Conservation (phyloP, 495 filamentous ascomycete species). For the Beverwykella pulmonaria region DNA sequence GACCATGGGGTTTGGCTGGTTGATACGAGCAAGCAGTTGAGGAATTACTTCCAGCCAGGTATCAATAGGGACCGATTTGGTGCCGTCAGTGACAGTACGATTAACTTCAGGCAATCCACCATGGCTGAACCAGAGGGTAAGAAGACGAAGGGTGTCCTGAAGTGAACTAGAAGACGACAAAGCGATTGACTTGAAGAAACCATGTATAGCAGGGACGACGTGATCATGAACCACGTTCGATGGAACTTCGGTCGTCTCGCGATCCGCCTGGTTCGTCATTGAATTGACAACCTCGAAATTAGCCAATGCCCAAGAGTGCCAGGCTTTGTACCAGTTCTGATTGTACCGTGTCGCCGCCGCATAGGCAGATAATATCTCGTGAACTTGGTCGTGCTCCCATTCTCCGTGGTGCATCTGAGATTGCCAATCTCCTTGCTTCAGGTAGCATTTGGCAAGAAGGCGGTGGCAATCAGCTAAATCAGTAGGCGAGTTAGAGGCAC, state of each 20-base stretch:
- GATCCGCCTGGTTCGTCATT: constrained; percentile 63
- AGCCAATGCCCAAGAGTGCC: constrained; percentile 98
- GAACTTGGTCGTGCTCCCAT: constrained; percentile 76
- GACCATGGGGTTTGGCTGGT: constrained; percentile 84
- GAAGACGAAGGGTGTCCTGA: constrained; percentile 88
- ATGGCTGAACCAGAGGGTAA: constrained; percentile 96
- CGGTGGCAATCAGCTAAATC: constrained; percentile 63
- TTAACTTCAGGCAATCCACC: constrained; percentile 88
- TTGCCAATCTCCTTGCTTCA: constrained; percentile 96
- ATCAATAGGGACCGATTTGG: constrained; percentile 87
- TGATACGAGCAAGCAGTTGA: constrained; percentile 95
- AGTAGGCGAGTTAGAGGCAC: constrained; percentile 35
- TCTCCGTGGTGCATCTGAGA: constrained; percentile 77
- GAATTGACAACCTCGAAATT: constrained; percentile 97
- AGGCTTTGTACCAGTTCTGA: constrained; percentile 94
- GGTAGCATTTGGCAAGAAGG: constrained; percentile 90
- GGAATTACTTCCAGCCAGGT: constrained; percentile 98
- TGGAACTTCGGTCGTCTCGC: constrained; percentile 59
- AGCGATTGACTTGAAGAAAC: constrained; percentile 94
- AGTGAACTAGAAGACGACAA: constrained; percentile 88
- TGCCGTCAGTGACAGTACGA: constrained; percentile 81
- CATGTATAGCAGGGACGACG: constrained; percentile 89
- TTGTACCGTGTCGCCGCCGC: constrained; percentile 88
- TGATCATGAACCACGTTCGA: constrained; percentile 73
- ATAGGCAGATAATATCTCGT: constrained; percentile 82